Conservation (phyloP, 176 grass and related monocot species). For the Dactylis glomerata region DNA sequence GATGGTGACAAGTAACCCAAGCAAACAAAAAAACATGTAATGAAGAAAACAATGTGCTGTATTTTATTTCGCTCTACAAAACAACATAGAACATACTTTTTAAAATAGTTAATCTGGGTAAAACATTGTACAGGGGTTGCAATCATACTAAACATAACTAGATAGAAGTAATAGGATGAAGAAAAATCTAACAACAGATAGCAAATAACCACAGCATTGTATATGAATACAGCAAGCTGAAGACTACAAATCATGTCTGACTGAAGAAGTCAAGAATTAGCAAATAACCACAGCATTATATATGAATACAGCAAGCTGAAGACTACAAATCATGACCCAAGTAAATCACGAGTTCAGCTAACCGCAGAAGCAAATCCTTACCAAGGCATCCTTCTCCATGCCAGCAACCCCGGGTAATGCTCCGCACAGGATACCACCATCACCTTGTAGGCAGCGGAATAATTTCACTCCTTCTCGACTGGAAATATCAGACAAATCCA, state of each 20-base stretch:
- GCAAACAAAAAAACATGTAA: neutral
- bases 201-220: conserved; percentile 8
- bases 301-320: conserved; percentile 14
- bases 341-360: conserved; percentile 18
- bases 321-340: neutral
- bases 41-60: neutral
- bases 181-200: conserved; percentile 10
- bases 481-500: conserved; percentile 86
- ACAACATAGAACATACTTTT: neutral
- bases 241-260: neutral
- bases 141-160: neutral
- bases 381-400: conserved; percentile 94
- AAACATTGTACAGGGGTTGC: neutral
- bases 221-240: conserved; percentile 6
- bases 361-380: conserved; percentile 45
- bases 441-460: conserved; percentile 88
- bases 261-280: too few relatives aligned
- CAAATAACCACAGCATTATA: too few relatives aligned
- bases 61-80: neutral
- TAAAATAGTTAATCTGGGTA: neutral
- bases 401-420: conserved; percentile 79
- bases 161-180: neutral
- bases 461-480: conserved; percentile 89
- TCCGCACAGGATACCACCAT: conserved; percentile 88
- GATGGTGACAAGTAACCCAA: neutral